Evolutionary conservation across 2,329 filamentous ascomycete species (phyloP), one percentile per base, ranked within the genome.

Genomic region (Ciborinia camelliae): DNA sequence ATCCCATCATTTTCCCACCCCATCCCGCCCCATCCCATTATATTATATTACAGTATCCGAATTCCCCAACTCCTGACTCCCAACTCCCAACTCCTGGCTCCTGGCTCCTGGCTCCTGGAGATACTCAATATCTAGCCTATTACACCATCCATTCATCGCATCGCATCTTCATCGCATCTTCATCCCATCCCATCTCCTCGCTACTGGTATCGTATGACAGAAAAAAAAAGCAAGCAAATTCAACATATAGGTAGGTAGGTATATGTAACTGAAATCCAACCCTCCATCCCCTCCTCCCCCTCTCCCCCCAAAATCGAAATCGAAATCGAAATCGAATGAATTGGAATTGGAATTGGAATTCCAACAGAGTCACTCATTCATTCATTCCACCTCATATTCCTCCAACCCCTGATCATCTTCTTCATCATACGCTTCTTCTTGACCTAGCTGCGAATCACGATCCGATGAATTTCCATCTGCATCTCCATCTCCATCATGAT

Each of bases 371-470:
- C 26, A 61, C 30, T 61, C 43, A 0, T 37, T 61, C 58, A n/a
- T 43, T n/a, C n/a, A 41, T 20, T 58, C 55, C 6, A 52, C 52
- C 8, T 53, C 47, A 23, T 54, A 51, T 7, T 62, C 52, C 41
- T 58, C 53, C 8, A 58, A 26, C 7, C 43, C 61, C 18, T 63
- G 51, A 58, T 72, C 71, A 53, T 69, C 70, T 50, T 73, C 72
- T 32, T 73, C 71, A 51, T 73, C 71, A 64, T 69, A 73, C 15
- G 71, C 70, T 63, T 73, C 72, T 8, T 67, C 61, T 14, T 73
- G 69, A 2, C 68, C 70, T 7, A 73, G 35, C 28, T 68, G 65
- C 0, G 70, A 72, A n/a, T 67, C 39, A 8, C 8, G 59, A 28
- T 67, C 63, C 6, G 72, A 69, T 18, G 67, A 67, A n/a, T 52